phyloP scores from a whole-genome alignment of 2,329 filamentous ascomycete genomes.

The Talaromyces sp. region DNA sequence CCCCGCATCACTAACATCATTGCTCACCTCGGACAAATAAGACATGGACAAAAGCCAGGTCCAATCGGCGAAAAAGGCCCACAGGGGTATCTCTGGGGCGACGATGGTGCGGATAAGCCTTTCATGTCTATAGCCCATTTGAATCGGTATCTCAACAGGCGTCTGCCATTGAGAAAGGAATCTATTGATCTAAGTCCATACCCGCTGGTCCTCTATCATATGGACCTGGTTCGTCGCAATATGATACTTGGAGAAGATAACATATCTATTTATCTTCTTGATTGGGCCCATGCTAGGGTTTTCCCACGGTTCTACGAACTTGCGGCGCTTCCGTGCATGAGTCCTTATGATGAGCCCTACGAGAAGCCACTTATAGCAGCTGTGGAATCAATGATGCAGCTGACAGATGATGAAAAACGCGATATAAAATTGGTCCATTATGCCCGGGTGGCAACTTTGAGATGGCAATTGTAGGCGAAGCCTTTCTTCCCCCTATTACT shows the following conservation, averaged over 20 bases:
- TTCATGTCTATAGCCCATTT: slow-evolving; percentile 17
- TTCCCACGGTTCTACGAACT: slow-evolving; percentile 27
- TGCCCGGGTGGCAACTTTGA: slow-evolving; percentile 20
- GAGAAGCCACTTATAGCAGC: slow-evolving; percentile 20
- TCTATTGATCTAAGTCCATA: slow-evolving; percentile 23
- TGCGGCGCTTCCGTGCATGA: slow-evolving; percentile 21
- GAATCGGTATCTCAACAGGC: slow-evolving; percentile 14
- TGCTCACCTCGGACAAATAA: slow-evolving; percentile 20
- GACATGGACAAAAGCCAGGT: slow-evolving; percentile 19
- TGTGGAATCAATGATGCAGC: slow-evolving; percentile 17
- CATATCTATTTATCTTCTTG: slow-evolving; percentile 24
- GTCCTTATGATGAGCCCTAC: slow-evolving; percentile 22
- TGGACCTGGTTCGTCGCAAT: slow-evolving; percentile 28
- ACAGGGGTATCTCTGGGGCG: slow-evolving; percentile 25
- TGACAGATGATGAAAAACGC: slow-evolving; percentile 25
- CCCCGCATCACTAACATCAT: slow-evolving; percentile 21
- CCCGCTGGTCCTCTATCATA: slow-evolving; percentile 28
- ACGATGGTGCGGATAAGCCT: slow-evolving; percentile 19
- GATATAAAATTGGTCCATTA: slow-evolving; percentile 22
- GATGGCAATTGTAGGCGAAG: slow-evolving; percentile 21
- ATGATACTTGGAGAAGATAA: slow-evolving; percentile 26
- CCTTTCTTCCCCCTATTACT: not conserved
- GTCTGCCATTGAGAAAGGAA: slow-evolving; percentile 20
- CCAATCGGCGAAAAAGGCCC: slow-evolving; percentile 22
- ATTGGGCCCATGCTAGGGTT: slow-evolving; percentile 27